Evolutionary conservation across 1,284 basidiomycete species (phyloP).

Genomic region (Moesziomyces globuligerus): DNA sequence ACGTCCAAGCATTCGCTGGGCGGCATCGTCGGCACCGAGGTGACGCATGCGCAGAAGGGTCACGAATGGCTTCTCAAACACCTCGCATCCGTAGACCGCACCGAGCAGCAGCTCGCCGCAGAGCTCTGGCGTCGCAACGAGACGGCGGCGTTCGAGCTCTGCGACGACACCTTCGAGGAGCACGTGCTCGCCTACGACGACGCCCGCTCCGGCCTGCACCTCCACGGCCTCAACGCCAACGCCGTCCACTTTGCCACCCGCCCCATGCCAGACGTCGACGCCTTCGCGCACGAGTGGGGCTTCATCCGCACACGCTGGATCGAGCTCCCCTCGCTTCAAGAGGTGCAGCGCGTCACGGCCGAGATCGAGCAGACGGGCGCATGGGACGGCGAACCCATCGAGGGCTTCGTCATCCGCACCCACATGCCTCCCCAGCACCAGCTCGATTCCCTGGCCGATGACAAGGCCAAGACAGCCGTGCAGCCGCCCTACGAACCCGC

Average conservation of each 20-base stretch:
- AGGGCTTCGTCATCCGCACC: conserved; percentile 89
- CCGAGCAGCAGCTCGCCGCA: conserved; percentile 78
- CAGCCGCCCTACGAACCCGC: conserved; percentile 70
- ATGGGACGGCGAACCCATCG: conserved; percentile 87
- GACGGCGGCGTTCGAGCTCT: conserved; percentile 85
- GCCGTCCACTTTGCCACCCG: conserved; percentile 78
- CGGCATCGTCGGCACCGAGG: conserved; percentile 26
- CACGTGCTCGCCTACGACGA: conserved; percentile 87
- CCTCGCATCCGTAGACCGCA: conserved; percentile 75
- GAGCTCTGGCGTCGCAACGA: conserved; percentile 83
- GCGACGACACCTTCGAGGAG: conserved; percentile 97
- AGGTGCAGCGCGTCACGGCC: conserved; percentile 80
- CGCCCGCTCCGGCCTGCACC: conserved; percentile 87
- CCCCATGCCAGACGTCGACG: conserved; percentile 72
- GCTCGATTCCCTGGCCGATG: conserved; percentile 62
- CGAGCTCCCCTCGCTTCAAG: conserved; percentile 74
- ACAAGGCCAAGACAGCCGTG: conserved; percentile 9
- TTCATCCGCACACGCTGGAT: conserved; percentile 83
- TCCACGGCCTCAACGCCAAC: conserved; percentile 83
- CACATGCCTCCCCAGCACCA: conserved; percentile 53
- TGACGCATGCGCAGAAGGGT: conserved; percentile 79
- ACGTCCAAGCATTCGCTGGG: conserved; percentile 82
- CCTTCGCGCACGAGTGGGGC: conserved; percentile 87
- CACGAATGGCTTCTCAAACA: conserved; percentile 84
- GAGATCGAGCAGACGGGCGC: conserved; percentile 75